Evolutionary conservation across 2,329 filamentous ascomycete species (phyloP).

Genomic region (Elsinoe perseae): DNA sequence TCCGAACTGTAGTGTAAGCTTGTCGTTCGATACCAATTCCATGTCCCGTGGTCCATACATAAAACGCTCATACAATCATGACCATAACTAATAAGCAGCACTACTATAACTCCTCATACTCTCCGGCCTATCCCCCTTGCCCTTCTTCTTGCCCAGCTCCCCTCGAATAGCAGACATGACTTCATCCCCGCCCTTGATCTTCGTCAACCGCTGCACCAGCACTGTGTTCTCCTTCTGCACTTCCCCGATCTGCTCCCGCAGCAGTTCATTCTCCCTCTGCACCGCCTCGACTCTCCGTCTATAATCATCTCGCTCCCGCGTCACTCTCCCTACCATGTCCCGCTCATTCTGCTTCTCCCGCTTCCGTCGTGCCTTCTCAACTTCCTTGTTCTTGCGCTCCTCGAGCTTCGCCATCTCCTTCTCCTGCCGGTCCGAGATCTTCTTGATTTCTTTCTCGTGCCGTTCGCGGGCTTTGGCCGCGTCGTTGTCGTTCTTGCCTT

Average conservation of each 20-base stretch:
- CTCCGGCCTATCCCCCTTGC: not conserved
- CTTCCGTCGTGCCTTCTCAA: constrained; percentile 39
- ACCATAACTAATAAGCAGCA: not conserved
- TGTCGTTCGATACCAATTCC: too few species aligned
- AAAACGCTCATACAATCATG: not conserved
- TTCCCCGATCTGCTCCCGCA: constrained; percentile 45
- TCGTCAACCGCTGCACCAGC: constrained; percentile 40
- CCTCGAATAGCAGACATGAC: constrained; percentile 21
- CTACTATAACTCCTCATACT: constrained; percentile 9
- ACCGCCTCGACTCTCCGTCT: constrained; percentile 39
- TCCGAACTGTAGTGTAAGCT: too few species aligned
- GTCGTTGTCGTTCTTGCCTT: constrained; percentile 34
- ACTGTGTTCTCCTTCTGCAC: constrained; percentile 52
- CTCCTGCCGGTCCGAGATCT: constrained; percentile 56
- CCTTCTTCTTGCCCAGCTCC: constrained; percentile 9
- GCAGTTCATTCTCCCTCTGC: constrained; percentile 43
- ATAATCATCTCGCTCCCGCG: constrained; percentile 43
- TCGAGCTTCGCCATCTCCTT: constrained; percentile 54
- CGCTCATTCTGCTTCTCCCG: constrained; percentile 41
- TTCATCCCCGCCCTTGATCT: constrained; percentile 27
- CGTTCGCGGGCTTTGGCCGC: constrained; percentile 60
- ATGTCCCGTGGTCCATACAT: not conserved
- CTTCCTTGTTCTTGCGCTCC: constrained; percentile 29
- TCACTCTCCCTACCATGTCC: constrained; percentile 39
- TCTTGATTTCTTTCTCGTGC: constrained; percentile 55